phyloP scores from a whole-genome alignment of 2,329 filamentous ascomycete genomes.

The Pestalotiopsis sp. region DNA sequence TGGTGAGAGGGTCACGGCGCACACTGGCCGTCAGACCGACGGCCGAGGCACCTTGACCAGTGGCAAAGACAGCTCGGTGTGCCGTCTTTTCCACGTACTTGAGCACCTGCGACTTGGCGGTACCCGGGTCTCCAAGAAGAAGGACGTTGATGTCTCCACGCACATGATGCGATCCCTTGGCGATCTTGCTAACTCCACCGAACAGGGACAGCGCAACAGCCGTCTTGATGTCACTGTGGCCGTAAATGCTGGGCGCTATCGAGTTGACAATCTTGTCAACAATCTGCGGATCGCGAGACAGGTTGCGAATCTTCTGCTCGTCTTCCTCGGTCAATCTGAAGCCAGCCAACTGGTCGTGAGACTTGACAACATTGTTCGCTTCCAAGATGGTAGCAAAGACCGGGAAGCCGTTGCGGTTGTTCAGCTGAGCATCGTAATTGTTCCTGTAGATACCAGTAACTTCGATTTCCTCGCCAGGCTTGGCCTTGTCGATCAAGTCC shows the following conservation, averaged over 20 bases:
- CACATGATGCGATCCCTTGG: conserved; percentile 86
- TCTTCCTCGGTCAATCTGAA: conserved; percentile 96
- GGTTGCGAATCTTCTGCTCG: conserved; percentile 82
- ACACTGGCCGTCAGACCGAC: conserved; percentile 98
- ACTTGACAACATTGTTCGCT: conserved; percentile 95
- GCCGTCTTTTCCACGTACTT: conserved; percentile 99
- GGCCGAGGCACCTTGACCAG: conserved; percentile 93
- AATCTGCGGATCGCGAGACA: conserved; percentile 89
- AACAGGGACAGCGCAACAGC: conserved; percentile 93
- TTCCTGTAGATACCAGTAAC: conserved; percentile 97
- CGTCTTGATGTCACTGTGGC: conserved; percentile 95
- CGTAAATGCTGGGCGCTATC: conserved; percentile 96
- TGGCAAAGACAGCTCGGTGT: conserved; percentile 95
- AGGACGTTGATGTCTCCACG: conserved; percentile 98
- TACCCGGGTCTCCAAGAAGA: conserved; percentile 94
- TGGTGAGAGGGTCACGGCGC: conserved; percentile 90
- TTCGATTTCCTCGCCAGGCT: conserved; percentile 97
- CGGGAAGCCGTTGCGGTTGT: conserved; percentile 98
- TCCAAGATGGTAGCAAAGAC: conserved; percentile 98
- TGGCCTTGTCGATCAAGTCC: conserved; percentile 95
- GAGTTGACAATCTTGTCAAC: conserved; percentile 91
- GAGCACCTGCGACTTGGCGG: conserved; percentile 94
- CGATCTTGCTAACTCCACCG: conserved; percentile 88
- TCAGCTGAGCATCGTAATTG: conserved; percentile 96
- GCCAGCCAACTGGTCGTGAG: conserved; percentile 94